These are phyloP conservation scores for Fusarium sp. DNA, from an alignment of 2,329 filamentous ascomycete species.

Conservation along the genomic window DNA sequence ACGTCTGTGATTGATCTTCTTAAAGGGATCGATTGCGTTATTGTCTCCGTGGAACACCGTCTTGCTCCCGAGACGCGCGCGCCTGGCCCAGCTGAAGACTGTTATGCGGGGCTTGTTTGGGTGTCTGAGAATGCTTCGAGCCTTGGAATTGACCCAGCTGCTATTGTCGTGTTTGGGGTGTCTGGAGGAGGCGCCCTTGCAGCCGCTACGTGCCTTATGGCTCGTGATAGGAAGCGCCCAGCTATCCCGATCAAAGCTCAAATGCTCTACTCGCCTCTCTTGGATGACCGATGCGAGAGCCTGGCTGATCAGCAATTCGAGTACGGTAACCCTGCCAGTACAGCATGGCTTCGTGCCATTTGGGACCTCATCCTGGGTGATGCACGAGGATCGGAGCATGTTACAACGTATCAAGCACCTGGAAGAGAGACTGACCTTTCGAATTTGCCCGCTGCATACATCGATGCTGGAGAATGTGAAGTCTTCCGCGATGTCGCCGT, in stretches of 20 bases:
- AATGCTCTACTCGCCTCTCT: slow-evolving; percentile 1
- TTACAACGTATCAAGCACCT: background rate
- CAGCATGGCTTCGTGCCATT: background rate
- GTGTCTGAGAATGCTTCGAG: background rate
- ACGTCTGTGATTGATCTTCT: background rate
- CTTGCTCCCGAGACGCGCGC: background rate
- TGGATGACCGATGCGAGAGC: slow-evolving; percentile 6
- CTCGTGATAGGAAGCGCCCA: background rate
- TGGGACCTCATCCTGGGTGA: slow-evolving; percentile 11
- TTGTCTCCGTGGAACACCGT: background rate
- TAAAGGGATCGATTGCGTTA: background rate
- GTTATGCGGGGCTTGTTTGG: background rate
- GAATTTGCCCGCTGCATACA: background rate
- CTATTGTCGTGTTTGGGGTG: background rate
- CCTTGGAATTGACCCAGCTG: background rate
- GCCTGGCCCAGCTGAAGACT: background rate
- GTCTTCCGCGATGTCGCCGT: background rate
- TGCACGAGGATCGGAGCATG: background rate
- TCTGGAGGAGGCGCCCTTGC: slow-evolving; percentile 5
- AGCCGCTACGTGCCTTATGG: slow-evolving; percentile 5
- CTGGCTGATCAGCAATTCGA: slow-evolving; percentile 4
- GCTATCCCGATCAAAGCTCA: background rate
- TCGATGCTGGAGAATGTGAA: slow-evolving; percentile 2
- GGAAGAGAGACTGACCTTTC: background rate
- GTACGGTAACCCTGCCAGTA: background rate